Evolutionary conservation across 345 rosid genomes (phyloP).

Genomic region (Microcos paniculata): DNA sequence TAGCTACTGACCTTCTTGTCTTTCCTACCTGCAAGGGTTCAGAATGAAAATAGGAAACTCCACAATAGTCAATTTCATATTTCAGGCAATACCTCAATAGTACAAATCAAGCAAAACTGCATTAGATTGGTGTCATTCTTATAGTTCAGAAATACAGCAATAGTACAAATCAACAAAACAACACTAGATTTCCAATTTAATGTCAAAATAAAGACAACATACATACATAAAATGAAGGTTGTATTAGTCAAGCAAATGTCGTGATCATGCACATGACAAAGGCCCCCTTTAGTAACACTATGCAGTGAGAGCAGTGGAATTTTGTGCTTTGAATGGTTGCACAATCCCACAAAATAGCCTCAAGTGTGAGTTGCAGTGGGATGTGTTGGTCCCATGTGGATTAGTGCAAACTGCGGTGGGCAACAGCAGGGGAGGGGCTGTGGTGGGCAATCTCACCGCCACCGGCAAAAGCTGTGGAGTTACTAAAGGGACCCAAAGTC

Average conservation of each 20-base stretch:
- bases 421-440: too few relatives aligned
- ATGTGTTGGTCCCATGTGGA: too few relatives aligned
- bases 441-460: too few relatives aligned
- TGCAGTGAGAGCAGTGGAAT: too few relatives aligned
- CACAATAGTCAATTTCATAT: slow-evolving; percentile 10
- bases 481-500: too few relatives aligned
- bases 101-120: neutral
- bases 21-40: slow-evolving; percentile 63
- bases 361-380: too few relatives aligned
- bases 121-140: neutral
- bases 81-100: slow-evolving; percentile 2
- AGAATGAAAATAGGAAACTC: slow-evolving; percentile 24
- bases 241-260: neutral
- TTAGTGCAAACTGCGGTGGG: too few relatives aligned
- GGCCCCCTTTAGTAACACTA: too few relatives aligned
- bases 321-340: too few relatives aligned
- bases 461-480: too few relatives aligned
- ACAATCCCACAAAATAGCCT: too few relatives aligned
- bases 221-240: neutral
- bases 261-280: neutral
- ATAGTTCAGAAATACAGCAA: neutral
- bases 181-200: neutral
- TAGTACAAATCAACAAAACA: neutral
- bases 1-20: slow-evolving; percentile 80
- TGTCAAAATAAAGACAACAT: neutral